These are phyloP conservation scores for Acephala macrosclerotiorum DNA, from an alignment of 2,329 filamentous ascomycete genomes.

Conservation along the genomic window DNA sequence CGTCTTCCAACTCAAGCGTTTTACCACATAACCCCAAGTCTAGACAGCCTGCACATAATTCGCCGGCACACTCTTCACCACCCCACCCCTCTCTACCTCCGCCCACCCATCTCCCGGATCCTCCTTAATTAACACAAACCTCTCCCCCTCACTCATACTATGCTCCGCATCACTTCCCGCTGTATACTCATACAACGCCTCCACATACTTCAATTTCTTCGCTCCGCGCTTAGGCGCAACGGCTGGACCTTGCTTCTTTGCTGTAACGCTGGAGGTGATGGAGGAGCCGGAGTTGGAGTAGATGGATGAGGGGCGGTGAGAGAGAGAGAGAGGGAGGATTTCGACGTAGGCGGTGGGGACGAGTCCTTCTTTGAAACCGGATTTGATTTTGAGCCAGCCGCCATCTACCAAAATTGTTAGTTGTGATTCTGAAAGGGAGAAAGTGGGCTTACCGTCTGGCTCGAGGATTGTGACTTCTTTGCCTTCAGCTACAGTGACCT, in stretches of 20 bases:
- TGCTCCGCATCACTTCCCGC: conserved; percentile 88
- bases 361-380: conserved; percentile 78
- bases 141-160: conserved; percentile 89
- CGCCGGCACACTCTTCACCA: conserved; percentile 88
- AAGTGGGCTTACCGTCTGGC: conserved; percentile 76
- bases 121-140: conserved; percentile 86
- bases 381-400: conserved; percentile 88
- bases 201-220: conserved; percentile 93
- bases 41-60: conserved; percentile 71
- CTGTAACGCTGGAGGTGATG: conserved; percentile 56
- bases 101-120: conserved; percentile 96
- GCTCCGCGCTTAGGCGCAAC: conserved; percentile 90
- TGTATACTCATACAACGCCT: conserved; percentile 91
- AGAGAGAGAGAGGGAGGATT: conserved; percentile 56
- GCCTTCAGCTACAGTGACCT: conserved; percentile 81
- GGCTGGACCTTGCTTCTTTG: conserved; percentile 54
- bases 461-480: conserved; percentile 81
- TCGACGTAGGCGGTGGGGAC: conserved; percentile 91
- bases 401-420: conserved; percentile 68
- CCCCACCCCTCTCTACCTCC: conserved; percentile 91
- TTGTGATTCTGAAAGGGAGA: conserved; percentile 24
- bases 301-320: conserved; percentile 71
- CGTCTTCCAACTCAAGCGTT: too few relatives aligned
- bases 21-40: too few relatives aligned
- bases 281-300: conserved; percentile 82